phyloP scores from a whole-genome alignment of 2,329 filamentous ascomycete genomes.

The Bipolaris cookei region DNA sequence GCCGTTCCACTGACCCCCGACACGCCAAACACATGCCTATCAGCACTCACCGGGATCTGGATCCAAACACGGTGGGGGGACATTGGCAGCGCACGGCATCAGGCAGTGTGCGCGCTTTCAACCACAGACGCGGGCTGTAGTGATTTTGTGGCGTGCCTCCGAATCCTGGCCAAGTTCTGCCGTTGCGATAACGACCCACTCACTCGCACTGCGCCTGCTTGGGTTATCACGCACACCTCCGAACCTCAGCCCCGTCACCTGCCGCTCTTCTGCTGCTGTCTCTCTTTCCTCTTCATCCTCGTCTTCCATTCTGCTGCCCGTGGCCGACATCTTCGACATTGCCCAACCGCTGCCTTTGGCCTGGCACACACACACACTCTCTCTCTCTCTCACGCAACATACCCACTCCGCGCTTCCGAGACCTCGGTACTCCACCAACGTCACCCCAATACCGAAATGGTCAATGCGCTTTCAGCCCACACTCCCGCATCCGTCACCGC shows the following conservation, averaged over 20 bases:
- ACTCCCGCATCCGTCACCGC: slow-evolving; percentile 26
- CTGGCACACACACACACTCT: slow-evolving; percentile 1
- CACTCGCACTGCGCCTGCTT: slow-evolving; percentile 16
- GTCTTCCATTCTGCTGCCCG: background rate
- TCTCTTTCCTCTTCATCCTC: slow-evolving; percentile 17
- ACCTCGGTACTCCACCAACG: slow-evolving; percentile 39
- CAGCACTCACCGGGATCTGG: slow-evolving; percentile 11
- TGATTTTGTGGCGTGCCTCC: slow-evolving; percentile 22
- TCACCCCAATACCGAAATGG: slow-evolving; percentile 42
- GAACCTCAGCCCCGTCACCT: slow-evolving; percentile 9
- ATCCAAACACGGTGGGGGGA: slow-evolving; percentile 15
- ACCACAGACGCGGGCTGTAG: slow-evolving; percentile 23
- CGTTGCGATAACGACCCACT: slow-evolving; percentile 36
- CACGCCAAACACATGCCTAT: slow-evolving; percentile 17
- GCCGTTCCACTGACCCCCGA: background rate
- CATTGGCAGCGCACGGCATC: slow-evolving; percentile 26
- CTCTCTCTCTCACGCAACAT: slow-evolving; percentile 12
- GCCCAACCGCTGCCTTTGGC: background rate
- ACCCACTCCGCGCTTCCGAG: slow-evolving; percentile 28
- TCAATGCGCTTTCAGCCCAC: slow-evolving; percentile 39
- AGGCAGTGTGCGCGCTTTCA: slow-evolving; percentile 21
- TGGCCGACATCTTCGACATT: background rate
- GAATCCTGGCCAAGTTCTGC: slow-evolving; percentile 25
- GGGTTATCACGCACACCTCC: slow-evolving; percentile 17
- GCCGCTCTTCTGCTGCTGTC: slow-evolving; percentile 7